Base-by-base conservation (phyloP, 2,329 filamentous ascomycete species). In the Apiospora arundinis region DNA sequence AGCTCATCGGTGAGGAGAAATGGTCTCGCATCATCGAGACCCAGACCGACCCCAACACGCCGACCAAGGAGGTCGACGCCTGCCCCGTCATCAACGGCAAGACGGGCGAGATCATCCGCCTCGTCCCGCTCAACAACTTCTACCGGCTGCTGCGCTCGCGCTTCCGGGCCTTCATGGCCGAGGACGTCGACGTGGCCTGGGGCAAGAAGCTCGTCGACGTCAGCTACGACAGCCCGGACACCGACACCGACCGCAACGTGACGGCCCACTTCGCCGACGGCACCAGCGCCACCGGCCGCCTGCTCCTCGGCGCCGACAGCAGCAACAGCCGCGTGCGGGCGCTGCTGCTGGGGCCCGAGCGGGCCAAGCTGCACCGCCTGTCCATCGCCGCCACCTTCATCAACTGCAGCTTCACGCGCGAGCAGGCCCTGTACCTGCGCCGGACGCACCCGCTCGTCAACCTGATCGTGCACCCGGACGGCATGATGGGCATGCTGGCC, bases 331-430 rank as follows among this genome's bases (percentile, higher is more conserved):
- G 63, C 0, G 77, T 80, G 12, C 74, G 81, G 28, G 71, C 69
- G 11, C 56, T 76, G 45, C 76, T 84, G 5, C 73, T 84, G 4
- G 80, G 78, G 7, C 69, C 77, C 5, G 72, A 78, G 68, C 49
- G 60, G 1, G 78, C 79, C 2, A 71, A 76, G 37, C 79, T 83
- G 40, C 81, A 80, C 72, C 77, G 75, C 28, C 77, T 87, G 8
- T 83, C 84, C 2, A 82, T 85, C 69, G 82, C 80, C 3, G 83
- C 84, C 11, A 85, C 83, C 0, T 85, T 86, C 70, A 79, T 85
- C 18, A 83, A 84, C 68, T 77, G 80, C 6, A 81, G 74, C 23
- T 86, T 82, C 73, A 78, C 81, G 37, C 77, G 75, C 4, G 82
- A 85, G 32, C 82, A 83, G 74, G 85, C 85, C 2, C 78, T 82